A percentile compares a stretch with the other conserved stretches of the same genome.
Conservation (phyloP, 768 basidiomycete species). For the Psilocybe azurescens region DNA sequence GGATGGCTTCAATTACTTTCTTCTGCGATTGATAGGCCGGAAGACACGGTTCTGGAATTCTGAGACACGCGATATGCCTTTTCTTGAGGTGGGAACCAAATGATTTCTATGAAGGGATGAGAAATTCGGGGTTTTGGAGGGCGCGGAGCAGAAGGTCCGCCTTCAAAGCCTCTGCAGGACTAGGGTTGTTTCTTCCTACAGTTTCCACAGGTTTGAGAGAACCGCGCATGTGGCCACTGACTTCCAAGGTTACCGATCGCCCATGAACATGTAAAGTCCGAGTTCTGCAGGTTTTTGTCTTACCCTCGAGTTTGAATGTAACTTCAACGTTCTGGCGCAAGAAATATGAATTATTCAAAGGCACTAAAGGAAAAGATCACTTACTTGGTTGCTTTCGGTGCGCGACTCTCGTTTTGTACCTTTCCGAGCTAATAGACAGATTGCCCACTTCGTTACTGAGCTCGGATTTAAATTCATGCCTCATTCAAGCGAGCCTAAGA, state of each 20-base stretch:
- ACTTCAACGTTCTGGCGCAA: background rate
- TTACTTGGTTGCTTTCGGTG: constrained; percentile 31
- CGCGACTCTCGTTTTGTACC: constrained; percentile 50
- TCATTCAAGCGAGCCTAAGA: constrained; percentile 48
- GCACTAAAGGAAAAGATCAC: background rate
- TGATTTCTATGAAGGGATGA: constrained; percentile 38
- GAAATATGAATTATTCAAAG: background rate
- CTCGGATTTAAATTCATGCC: constrained; percentile 48
- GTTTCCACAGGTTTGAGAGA: constrained; percentile 31
- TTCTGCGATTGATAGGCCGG: constrained; percentile 36
- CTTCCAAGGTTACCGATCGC: constrained; percentile 37
- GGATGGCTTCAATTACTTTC: constrained; percentile 36
- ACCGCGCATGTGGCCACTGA: constrained; percentile 21
- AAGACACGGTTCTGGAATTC: constrained; percentile 7
- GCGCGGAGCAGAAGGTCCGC: constrained; percentile 30
- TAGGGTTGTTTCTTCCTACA: constrained; percentile 51
- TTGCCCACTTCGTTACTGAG: constrained; percentile 32
- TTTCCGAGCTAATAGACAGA: constrained; percentile 39
- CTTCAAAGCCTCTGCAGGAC: constrained; percentile 46
- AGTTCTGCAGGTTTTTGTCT: background rate
- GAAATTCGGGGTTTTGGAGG: constrained; percentile 28
- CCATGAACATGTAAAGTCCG: constrained; percentile 30
- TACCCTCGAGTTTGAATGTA: background rate
- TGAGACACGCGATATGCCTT: constrained; percentile 17
- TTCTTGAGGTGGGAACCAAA: constrained; percentile 34